Percentiles rank a stretch among this genome's conserved stretches.
Conservation (phyloP, 2,329 filamentous ascomycete genomes). For the Nigrospora osmanthi region DNA sequence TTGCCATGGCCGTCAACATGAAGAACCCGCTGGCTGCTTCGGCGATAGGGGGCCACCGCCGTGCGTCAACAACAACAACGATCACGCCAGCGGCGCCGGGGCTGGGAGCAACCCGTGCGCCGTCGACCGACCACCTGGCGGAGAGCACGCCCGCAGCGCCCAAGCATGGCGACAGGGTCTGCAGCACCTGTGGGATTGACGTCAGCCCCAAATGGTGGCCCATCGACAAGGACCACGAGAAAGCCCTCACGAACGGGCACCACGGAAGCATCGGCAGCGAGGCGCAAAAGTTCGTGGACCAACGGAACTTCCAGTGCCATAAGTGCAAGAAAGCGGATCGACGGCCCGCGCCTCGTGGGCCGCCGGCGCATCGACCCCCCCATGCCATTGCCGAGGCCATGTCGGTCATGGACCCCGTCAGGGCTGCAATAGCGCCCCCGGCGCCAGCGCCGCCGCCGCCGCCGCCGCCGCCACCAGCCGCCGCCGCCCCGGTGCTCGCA, state of each 20-base stretch:
- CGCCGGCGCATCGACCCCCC: conserved; percentile 16
- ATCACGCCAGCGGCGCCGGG: conserved; percentile 7
- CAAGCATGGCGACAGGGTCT: conserved; percentile 39
- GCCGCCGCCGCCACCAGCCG: too few species aligned
- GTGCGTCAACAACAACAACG: conserved; percentile 48
- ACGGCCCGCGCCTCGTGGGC: conserved; percentile 27
- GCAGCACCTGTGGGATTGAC: conserved; percentile 59
- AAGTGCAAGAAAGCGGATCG: conserved; percentile 57
- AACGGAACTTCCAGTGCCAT: conserved; percentile 64
- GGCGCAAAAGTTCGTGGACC: conserved; percentile 50
- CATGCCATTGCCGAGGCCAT: conserved; percentile 14
- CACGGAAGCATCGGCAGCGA: conserved; percentile 43
- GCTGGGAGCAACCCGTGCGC: conserved; percentile 10
- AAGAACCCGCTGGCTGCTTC: conserved; percentile 13
- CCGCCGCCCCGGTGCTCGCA: too few species aligned
- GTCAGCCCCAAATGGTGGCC: conserved; percentile 70
- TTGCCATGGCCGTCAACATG: conserved; percentile 53
- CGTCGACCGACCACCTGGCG: conserved; percentile 16
- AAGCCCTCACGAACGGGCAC: conserved; percentile 42
- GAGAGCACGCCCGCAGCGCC: conserved; percentile 12
- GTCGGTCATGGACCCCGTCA: background rate
- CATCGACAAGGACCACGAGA: conserved; percentile 44
- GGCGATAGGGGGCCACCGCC: conserved; percentile 26
- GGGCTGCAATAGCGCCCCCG: too few species aligned
- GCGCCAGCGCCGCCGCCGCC: too few species aligned